Conservation (phyloP, 257 asterid genomes). For the Petrea volubilis region DNA sequence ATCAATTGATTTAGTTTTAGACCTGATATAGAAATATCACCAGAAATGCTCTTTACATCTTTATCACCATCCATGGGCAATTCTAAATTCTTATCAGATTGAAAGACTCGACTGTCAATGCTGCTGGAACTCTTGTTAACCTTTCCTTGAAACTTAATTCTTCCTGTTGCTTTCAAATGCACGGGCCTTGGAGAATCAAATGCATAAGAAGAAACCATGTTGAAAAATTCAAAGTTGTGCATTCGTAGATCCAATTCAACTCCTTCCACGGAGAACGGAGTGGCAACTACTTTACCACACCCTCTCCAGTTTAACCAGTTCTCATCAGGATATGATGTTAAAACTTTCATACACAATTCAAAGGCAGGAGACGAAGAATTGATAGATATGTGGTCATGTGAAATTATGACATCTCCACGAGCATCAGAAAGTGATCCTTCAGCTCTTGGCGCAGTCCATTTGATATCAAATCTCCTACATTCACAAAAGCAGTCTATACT, state of each 20-base stretch:
- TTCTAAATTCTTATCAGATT: conserved; percentile 36
- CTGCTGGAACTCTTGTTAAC: conserved; percentile 48
- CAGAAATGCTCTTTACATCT: conserved; percentile 61
- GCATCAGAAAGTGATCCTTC: conserved; percentile 98
- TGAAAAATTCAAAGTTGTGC: conserved; percentile 93
- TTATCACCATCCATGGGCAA: conserved; percentile 34
- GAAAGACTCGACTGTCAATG: conserved; percentile 35
- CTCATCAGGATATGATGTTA: conserved; percentile 76
- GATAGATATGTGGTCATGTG: conserved; percentile 80
- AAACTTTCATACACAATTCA: conserved; percentile 76
- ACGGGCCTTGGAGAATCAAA: conserved; percentile 92
- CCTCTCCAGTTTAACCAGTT: conserved; percentile 56
- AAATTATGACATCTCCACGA: conserved; percentile 96
- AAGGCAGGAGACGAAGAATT: conserved; percentile 95
- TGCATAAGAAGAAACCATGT: conserved; percentile 79
- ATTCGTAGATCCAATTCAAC: conserved; percentile 87
- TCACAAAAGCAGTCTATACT: conserved; percentile 23
- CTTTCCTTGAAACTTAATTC: conserved; percentile 91
- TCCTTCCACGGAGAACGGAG: conserved; percentile 88
- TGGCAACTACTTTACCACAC: conserved; percentile 45
- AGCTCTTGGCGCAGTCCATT: conserved; percentile 98
- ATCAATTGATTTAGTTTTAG: conserved; percentile 94
- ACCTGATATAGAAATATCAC: conserved; percentile 89
- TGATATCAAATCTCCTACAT: conserved; percentile 92
- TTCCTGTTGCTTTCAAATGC: conserved; percentile 97